phyloP scores from a whole-genome alignment of 371 early-diverging fungal species.

The Actinomortierella ambigua region DNA sequence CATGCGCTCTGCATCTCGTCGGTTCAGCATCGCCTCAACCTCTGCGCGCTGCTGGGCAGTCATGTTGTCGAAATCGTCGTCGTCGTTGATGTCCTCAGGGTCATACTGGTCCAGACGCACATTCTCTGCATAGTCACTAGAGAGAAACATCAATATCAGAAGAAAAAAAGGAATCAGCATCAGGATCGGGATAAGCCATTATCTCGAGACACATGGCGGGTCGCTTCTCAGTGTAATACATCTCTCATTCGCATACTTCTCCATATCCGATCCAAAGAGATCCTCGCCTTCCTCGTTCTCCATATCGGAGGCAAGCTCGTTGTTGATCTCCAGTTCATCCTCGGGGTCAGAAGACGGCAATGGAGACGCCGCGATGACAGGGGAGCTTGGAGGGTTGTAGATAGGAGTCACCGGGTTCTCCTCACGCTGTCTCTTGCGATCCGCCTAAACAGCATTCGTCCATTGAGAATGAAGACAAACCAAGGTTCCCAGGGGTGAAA shows the following conservation, averaged over 20 bases:
- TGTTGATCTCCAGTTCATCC: constrained; percentile 31
- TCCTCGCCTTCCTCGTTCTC: constrained; percentile 76
- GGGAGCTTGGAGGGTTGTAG: constrained; percentile 31
- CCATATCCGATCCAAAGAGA: constrained; percentile 82
- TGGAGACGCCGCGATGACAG: constrained; percentile 29
- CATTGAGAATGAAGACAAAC: too few relatives aligned
- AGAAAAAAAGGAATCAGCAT: not conserved
- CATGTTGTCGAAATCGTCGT: constrained; percentile 74
- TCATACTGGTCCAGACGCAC: constrained; percentile 84
- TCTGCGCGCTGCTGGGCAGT: constrained; percentile 73
- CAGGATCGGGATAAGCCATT: constrained; percentile 1
- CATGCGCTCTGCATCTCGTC: constrained; percentile 83
- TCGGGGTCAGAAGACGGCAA: constrained; percentile 42
- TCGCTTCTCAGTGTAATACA: not conserved
- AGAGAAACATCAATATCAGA: not conserved
- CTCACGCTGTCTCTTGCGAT: constrained; percentile 48
- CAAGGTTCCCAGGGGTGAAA: too few relatives aligned
- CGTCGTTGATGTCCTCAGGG: constrained; percentile 70
- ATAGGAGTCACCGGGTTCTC: constrained; percentile 34
- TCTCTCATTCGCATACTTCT: constrained; percentile 63
- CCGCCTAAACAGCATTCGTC: too few relatives aligned
- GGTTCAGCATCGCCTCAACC: constrained; percentile 79
- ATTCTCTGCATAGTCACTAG: constrained; percentile 80
- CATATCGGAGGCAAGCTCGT: constrained; percentile 44
- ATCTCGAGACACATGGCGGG: not conserved